Base-by-base conservation (phyloP, 352 stramenopile species). In the Phytophthora tentaculata region DNA sequence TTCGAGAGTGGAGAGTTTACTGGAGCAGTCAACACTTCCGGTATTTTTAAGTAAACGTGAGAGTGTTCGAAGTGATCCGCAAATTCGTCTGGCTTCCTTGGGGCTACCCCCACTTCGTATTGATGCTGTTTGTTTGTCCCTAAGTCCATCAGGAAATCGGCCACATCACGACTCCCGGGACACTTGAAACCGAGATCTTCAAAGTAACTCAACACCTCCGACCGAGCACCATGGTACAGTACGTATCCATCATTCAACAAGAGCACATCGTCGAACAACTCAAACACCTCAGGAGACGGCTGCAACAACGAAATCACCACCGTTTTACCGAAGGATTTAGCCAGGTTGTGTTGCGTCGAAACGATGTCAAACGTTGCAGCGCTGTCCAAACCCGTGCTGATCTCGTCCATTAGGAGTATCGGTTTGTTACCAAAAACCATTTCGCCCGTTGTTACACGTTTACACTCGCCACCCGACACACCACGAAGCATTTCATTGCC, bases 351-450 rank as follows among this genome's bases (percentile, higher is more conserved):
- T 20, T 80, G 66, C 19, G 57, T 58, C 7, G 78, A 81, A 7
- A 80, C 58, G 58, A 81, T 74, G 19, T 70, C 71, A 4, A 97
- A 66, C 61, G n/a, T 66, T 17, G 59, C 43, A 28, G 59, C 59
- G 29, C 59, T 66, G 26, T 67, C 60, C 7, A 67, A 28, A 6
- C 60, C 50, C 39, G 60, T 67, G 24, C 51, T 62, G 61, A 68
- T 62, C 61, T 68, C 61, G 20, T 68, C 61, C 50, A 68, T 9
- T 32, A 69, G 19, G 1, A 63, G 19, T 22, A 69, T 44, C n/a
- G 24, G 35, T 37, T 69, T 32, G 73, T 73, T 90, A 85, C 56
- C 92, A 44, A 93, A 85, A 37, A 91, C 64, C 83, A 98, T 98
- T 74, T 92, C 81, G 19, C 83, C 84, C 1, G 70, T 80, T 2